Evolutionary conservation across 148 eudicot species (phyloP).

Genomic region (Vaccinium darrowii): DNA sequence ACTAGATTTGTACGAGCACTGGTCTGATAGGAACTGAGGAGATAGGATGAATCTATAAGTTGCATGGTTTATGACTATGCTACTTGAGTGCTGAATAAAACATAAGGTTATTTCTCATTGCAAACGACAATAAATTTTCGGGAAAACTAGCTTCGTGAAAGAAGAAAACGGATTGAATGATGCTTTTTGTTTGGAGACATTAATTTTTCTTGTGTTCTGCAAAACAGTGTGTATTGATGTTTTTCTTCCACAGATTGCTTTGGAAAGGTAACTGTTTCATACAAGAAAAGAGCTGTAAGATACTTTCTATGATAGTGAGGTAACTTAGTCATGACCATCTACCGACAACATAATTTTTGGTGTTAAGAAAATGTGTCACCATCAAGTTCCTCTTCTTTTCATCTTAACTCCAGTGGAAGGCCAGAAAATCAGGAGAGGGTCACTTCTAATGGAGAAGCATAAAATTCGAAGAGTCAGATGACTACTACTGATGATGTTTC

Average conservation of each 20-base stretch:
- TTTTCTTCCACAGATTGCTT: constrained; percentile 54
- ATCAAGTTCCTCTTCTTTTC: neutral
- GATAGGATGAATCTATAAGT: neutral
- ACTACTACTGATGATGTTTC: constrained; percentile 70
- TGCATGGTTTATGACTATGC: neutral
- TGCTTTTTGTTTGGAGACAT: neutral
- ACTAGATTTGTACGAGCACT: neutral
- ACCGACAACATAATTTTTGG: neutral
- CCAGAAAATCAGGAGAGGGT: constrained; percentile 50
- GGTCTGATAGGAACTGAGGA: neutral
- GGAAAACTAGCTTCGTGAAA: neutral
- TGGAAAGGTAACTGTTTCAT: constrained; percentile 95
- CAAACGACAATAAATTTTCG: neutral
- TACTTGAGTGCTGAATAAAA: neutral
- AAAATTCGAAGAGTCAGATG: constrained; percentile 60
- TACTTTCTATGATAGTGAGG: constrained; percentile 77
- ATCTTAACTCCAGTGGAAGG: constrained; percentile 54
- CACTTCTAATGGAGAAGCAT: constrained; percentile 56
- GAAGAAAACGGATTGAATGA: neutral
- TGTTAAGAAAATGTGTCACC: neutral
- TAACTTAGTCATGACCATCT: constrained; percentile 25
- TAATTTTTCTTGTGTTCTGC: neutral
- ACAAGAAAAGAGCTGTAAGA: constrained; percentile 96
- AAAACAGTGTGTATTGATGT: constrained; percentile 9
- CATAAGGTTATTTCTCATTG: neutral